These are phyloP conservation scores for Ziziphus jujuba DNA, from an alignment of 306 rosid genomes.

Conservation along the genomic window DNA sequence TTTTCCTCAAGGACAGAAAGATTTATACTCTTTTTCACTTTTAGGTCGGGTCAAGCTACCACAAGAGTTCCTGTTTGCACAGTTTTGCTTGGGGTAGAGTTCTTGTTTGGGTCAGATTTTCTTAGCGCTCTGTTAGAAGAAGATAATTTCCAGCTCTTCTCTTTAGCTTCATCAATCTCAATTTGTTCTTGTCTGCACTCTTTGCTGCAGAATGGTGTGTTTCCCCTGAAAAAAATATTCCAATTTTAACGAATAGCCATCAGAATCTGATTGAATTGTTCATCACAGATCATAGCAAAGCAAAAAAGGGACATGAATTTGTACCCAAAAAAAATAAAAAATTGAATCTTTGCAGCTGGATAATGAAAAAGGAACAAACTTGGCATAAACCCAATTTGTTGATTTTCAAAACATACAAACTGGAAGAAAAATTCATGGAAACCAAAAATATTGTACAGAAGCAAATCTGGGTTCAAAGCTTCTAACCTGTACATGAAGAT, in stretches of 20 bases:
- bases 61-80: constrained; percentile 69
- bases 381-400: neutral
- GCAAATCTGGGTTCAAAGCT: neutral
- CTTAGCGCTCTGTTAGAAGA: constrained; percentile 55
- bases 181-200: constrained; percentile 91
- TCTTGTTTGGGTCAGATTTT: constrained; percentile 55
- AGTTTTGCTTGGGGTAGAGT: constrained; percentile 44
- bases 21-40: neutral
- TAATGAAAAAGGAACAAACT: neutral
- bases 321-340: neutral
- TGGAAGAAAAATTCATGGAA: neutral
- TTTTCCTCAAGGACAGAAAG: neutral
- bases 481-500: constrained; percentile 90
- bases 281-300: neutral
- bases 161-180: constrained; percentile 70
- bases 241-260: constrained; percentile 9
- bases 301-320: neutral
- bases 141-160: constrained; percentile 55
- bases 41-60: constrained; percentile 42
- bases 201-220: constrained; percentile 94
- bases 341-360: too few relatives aligned
- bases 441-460: neutral
- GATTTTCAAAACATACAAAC: neutral
- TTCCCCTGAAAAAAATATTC: constrained; percentile 60
- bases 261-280: constrained; percentile 8